A percentile compares a stretch with the other conserved stretches of the same genome.
Conservation (phyloP, 768 basidiomycete genomes). For the Rhodotorula sphaerocarpa region DNA sequence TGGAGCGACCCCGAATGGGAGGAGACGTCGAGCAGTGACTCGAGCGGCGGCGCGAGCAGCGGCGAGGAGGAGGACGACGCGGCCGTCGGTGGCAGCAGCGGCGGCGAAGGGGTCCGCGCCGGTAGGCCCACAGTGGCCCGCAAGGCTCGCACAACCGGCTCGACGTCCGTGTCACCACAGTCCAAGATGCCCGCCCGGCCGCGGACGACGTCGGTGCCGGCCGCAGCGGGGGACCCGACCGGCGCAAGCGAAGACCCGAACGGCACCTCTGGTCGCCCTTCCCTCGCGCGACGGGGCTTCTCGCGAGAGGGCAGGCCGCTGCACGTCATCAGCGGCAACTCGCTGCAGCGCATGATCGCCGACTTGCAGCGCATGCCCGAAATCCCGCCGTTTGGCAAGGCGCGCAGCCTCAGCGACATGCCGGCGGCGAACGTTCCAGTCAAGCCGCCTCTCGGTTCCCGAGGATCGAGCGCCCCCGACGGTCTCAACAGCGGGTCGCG, state of each 20-base stretch:
- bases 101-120: not conserved
- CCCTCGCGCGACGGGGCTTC: not conserved
- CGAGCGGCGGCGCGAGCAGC: not conserved
- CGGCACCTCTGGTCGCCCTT: not conserved
- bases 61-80: not conserved
- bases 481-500: not conserved
- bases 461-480: constrained; percentile 17
- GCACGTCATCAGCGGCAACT: constrained; percentile 23
- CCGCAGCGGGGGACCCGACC: not conserved
- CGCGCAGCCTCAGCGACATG: constrained; percentile 12
- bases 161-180: not conserved
- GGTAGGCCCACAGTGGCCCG: not conserved
- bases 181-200: not conserved
- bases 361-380: constrained; percentile 24
- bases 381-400: constrained; percentile 4
- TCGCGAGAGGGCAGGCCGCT: constrained; percentile 25
- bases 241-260: too few relatives aligned
- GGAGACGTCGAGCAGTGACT: constrained; percentile 16
- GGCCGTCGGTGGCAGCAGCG: too few relatives aligned
- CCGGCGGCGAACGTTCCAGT: not conserved
- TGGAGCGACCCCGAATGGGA: constrained; percentile 35
- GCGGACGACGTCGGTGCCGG: constrained; percentile 19
- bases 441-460: constrained; percentile 16
- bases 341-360: constrained; percentile 32
- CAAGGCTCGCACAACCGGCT: not conserved